Conservation (phyloP, 441 rosid species). For the Populus tomentosa region DNA sequence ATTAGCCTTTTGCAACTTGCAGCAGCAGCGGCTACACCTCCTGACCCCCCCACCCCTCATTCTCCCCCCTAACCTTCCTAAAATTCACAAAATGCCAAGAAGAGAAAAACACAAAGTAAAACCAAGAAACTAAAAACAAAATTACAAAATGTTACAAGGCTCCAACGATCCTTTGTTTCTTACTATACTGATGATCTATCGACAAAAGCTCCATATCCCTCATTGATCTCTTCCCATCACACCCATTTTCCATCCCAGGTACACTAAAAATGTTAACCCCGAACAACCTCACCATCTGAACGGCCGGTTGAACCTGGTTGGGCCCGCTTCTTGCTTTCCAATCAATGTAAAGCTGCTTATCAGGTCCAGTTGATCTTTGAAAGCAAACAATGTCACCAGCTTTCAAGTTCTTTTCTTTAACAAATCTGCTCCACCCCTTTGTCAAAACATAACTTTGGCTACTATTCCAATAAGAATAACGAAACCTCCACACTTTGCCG, state of each 20-base stretch:
- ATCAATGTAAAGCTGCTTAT: constrained; percentile 65
- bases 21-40: constrained; percentile 12
- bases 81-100: constrained; percentile 19
- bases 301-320: constrained; percentile 17
- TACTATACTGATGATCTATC: constrained; percentile 35
- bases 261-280: constrained; percentile 74
- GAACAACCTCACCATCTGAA: constrained; percentile 58
- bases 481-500: constrained; percentile 92
- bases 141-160: constrained; percentile 45
- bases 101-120: constrained; percentile 9
- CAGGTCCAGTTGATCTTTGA: constrained; percentile 61
- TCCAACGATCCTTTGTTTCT: constrained; percentile 64
- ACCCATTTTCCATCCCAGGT: constrained; percentile 27
- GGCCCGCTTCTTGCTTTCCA: constrained; percentile 42
- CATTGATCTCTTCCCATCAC: constrained; percentile 47
- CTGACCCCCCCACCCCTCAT: not conserved
- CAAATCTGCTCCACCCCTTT: constrained; percentile 98
- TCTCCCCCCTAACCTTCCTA: not conserved
- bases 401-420: constrained; percentile 75
- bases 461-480: constrained; percentile 95
- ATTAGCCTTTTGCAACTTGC: constrained; percentile 39
- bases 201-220: constrained; percentile 54
- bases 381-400: constrained; percentile 87
- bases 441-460: constrained; percentile 96
- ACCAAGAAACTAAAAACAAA: not conserved